These are phyloP conservation scores for Tetramitus jugosus DNA, from an alignment of 208 protist species.

Conservation along the genomic window DNA sequence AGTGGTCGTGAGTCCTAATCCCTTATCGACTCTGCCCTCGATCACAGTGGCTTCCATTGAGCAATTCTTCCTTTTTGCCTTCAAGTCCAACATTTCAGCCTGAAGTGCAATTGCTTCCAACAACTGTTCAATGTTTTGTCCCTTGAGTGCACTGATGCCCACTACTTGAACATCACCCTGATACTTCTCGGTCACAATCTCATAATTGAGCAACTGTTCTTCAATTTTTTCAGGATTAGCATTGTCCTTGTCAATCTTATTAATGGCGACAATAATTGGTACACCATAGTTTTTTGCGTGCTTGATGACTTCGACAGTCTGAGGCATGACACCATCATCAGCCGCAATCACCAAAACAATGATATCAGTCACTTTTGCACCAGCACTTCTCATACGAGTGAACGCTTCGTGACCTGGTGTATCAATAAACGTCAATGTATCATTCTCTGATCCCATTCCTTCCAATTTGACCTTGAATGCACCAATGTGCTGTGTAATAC, in stretches of 20 bases:
- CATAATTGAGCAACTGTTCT: conserved; percentile 58
- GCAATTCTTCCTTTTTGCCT: conserved; percentile 54
- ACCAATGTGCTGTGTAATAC: conserved; percentile 96
- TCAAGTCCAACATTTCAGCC: conserved; percentile 75
- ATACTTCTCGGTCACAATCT: conserved; percentile 74
- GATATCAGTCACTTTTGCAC: conserved; percentile 86
- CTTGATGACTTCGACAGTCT: conserved; percentile 80
- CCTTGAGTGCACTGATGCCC: conserved; percentile 74
- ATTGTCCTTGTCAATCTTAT: conserved; percentile 86
- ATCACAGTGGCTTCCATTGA: conserved; percentile 75
- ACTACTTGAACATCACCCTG: conserved; percentile 84
- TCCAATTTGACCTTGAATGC: conserved; percentile 58
- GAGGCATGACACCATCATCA: conserved; percentile 85
- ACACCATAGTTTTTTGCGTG: conserved; percentile 54
- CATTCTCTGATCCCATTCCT: conserved; percentile 40
- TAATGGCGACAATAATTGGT: conserved; percentile 88
- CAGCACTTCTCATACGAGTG: conserved; percentile 83
- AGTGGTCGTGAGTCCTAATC: conserved; percentile 36
- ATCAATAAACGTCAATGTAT: conserved; percentile 90
- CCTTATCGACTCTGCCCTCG: conserved; percentile 52
- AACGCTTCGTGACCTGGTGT: conserved; percentile 94
- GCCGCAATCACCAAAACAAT: conserved; percentile 89
- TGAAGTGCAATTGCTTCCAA: conserved; percentile 74
- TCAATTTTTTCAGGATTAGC: conserved; percentile 64
- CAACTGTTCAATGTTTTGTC: conserved; percentile 65